Percentiles rank a stretch among this genome's conserved stretches.
These are phyloP conservation scores for Microdochium paspali DNA, from an alignment of 2,329 filamentous ascomycete species.

Conservation along the genomic window DNA sequence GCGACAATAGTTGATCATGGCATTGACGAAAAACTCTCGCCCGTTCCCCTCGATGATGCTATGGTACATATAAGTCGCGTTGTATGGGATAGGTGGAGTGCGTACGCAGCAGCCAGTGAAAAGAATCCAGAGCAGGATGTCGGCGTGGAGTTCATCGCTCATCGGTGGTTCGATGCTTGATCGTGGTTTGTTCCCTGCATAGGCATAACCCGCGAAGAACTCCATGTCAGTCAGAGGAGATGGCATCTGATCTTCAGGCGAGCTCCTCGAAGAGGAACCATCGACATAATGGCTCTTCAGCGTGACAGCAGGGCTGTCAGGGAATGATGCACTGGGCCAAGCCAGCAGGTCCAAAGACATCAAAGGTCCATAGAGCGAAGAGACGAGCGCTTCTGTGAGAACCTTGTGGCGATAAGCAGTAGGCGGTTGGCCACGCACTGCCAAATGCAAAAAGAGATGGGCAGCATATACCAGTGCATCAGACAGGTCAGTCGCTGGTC, in stretches of 20 bases:
- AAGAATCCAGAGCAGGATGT: constrained; percentile 20
- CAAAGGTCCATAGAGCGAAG: constrained; percentile 14
- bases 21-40: constrained; percentile 18
- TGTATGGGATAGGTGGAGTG: constrained; percentile 6
- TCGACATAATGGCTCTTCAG: constrained; percentile 2
- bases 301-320: constrained; percentile 6
- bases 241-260: constrained; percentile 3
- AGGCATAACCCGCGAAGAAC: neutral
- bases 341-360: constrained; percentile 14
- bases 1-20: constrained; percentile 15
- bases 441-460: constrained; percentile 20
- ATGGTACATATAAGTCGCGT: constrained; percentile 7
- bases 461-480: constrained; percentile 17
- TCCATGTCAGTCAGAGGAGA: constrained; percentile 2
- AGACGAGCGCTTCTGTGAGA: constrained; percentile 16
- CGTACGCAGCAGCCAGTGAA: constrained; percentile 21
- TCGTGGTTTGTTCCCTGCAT: constrained; percentile 3
- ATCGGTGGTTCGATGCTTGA: constrained; percentile 1
- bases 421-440: constrained; percentile 19
- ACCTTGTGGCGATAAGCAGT: constrained; percentile 17
- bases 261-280: constrained; percentile 5
- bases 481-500: constrained; percentile 14
- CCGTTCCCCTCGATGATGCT: constrained; percentile 10
- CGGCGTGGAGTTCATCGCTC: constrained; percentile 15
- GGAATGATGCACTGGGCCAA: constrained; percentile 9